phyloP scores from a whole-genome alignment of 108 stramenopile species.

The Stephanodiscus triporus region DNA sequence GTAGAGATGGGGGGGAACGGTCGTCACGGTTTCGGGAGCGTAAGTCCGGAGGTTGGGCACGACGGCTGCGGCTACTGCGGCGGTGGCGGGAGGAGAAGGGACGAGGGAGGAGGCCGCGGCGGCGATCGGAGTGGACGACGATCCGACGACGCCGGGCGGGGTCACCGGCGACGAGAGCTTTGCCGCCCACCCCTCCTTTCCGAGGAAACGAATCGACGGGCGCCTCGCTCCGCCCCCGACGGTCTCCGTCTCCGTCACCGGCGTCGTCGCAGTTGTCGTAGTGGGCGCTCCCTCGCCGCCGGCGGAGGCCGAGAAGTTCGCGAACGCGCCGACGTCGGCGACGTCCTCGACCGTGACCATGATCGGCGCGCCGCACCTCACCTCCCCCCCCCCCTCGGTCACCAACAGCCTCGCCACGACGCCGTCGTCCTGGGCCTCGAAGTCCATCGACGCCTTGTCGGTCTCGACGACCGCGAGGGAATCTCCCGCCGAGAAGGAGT shows the following conservation, averaged over 20 bases:
- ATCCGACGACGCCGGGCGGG: constrained; percentile 24
- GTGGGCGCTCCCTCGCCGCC: background rate
- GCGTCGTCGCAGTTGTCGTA: constrained; percentile 6
- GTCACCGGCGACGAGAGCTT: constrained; percentile 34
- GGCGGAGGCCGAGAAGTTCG: constrained; percentile 50
- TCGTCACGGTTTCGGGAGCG: constrained; percentile 55
- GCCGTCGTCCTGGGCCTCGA: constrained; percentile 97
- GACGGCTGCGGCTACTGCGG: constrained; percentile 53
- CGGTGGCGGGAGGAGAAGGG: constrained; percentile 43
- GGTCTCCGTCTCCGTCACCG: too few relatives aligned
- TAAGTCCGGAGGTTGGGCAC: constrained; percentile 33
- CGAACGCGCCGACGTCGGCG: constrained; percentile 82
- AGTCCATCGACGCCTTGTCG: constrained; percentile 98
- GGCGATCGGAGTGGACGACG: constrained; percentile 32
- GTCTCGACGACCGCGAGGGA: constrained; percentile 96
- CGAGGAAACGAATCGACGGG: constrained; percentile 86
- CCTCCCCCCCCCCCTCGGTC: constrained; percentile 71
- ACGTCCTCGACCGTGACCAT: constrained; percentile 92
- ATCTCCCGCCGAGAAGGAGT: constrained; percentile 89
- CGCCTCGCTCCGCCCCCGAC: constrained; percentile 24
- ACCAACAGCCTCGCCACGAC: constrained; percentile 92
- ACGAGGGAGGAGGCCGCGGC: constrained; percentile 47
- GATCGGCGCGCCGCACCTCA: constrained; percentile 86
- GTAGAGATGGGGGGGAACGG: constrained; percentile 45
- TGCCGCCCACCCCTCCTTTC: constrained; percentile 84